phyloP scores from a whole-genome alignment of 192 early-diverging fungal genomes.

The Gigaspora rosea region DNA sequence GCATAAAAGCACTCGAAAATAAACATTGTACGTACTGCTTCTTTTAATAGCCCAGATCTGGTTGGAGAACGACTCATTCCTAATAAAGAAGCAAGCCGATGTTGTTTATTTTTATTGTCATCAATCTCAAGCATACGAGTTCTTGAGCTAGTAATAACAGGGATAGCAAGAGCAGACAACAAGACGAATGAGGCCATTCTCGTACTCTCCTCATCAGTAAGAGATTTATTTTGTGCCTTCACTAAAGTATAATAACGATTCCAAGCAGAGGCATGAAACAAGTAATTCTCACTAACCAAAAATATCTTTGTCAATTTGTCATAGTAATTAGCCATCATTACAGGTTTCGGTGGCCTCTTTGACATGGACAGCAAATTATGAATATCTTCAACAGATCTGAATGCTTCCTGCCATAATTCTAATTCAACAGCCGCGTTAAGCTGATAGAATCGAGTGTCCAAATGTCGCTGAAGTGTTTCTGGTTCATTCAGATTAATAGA shows the following conservation, averaged over 20 bases:
- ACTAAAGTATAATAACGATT: slow-evolving; percentile 86
- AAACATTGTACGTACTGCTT: slow-evolving; percentile 52
- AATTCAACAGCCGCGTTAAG: slow-evolving; percentile 93
- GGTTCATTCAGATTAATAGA: slow-evolving; percentile 94
- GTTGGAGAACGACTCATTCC: slow-evolving; percentile 83
- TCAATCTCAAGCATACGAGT: slow-evolving; percentile 74
- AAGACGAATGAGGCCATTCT: slow-evolving; percentile 91
- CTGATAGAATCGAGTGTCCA: slow-evolving; percentile 96
- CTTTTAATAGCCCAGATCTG: slow-evolving; percentile 87
- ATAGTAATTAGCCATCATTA: slow-evolving; percentile 98
- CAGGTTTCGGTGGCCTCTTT: slow-evolving; percentile 90
- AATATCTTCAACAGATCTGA: slow-evolving; percentile 96
- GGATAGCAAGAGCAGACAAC: slow-evolving; percentile 92
- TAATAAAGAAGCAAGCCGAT: slow-evolving; percentile 84
- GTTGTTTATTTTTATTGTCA: slow-evolving; percentile 79
- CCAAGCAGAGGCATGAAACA: slow-evolving; percentile 98
- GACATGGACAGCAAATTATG: slow-evolving; percentile 87
- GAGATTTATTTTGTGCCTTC: slow-evolving; percentile 73
- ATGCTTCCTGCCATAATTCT: slow-evolving; percentile 99
- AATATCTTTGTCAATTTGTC: slow-evolving; percentile 97
- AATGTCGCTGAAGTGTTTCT: slow-evolving; percentile 93
- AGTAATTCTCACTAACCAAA: slow-evolving; percentile 94
- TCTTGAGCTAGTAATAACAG: slow-evolving; percentile 87
- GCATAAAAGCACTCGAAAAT: neutral
- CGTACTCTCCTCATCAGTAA: slow-evolving; percentile 84